Base-by-base conservation (phyloP, 2,329 filamentous ascomycete genomes). In the Fusarium abutilonis region DNA sequence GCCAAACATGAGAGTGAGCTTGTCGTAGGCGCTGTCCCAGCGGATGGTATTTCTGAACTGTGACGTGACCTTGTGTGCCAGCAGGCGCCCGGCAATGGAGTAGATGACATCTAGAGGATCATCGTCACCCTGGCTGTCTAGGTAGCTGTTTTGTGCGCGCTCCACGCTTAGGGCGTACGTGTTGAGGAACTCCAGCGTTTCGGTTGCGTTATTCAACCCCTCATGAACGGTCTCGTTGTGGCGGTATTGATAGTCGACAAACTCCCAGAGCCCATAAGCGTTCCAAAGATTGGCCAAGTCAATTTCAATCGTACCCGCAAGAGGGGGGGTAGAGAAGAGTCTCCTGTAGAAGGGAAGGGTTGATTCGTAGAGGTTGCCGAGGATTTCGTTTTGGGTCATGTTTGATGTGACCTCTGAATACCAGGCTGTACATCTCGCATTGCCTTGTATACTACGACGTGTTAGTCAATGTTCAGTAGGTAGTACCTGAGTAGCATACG, bases 161-260 rank as follows among this genome's bases (percentile, higher is more conserved):
- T 95, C 87, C 72, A 93, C 86, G 15, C 76, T 76, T 61, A 88
- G 83, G 46, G 93, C 92, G 19, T 93, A 83, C 5, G 77, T 79
- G 54, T 80, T 79, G 32, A 94, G 81, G 32, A 69, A 62, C n/a
- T 80, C 81, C 21, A 77, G 58, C 0, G 70, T 74, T 1, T 47
- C 23, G 62, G 75, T 70, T 38, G 66, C 68, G 32, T 73, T 64
- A 8, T 65, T 46, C 3, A 90, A 70, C 3, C 67, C 66, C 1
- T 70, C 61, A 23, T 72, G 70, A 8, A 81, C 74, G 1, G 79
- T 79, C 32, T 73, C 67, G 57, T 86, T 83, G 73, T 87, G 83
- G 9, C 72, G 75, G 66, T 81, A 82, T 64, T 80, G 74, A 68
- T 84, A 87, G n/a, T 75, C 72, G 15, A 85, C 83, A 43, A 82